phyloP scores from a whole-genome alignment of 208 protist species.

The Endotrypanum monterogeii region DNA sequence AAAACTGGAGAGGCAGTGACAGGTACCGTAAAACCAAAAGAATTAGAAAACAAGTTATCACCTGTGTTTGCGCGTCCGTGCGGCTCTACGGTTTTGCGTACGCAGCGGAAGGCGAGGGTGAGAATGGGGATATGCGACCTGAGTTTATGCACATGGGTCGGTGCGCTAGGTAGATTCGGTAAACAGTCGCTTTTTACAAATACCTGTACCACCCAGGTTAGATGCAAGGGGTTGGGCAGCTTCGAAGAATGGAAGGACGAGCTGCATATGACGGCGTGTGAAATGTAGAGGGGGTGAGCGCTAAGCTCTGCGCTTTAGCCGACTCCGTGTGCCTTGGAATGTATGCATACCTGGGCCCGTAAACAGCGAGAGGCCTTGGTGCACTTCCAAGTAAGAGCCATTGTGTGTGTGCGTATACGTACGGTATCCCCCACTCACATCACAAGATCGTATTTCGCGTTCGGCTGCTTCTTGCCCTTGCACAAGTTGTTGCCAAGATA shows the following conservation, averaged over 20 bases:
- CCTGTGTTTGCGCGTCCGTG: background rate
- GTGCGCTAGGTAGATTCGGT: background rate
- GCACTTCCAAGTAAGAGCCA: background rate
- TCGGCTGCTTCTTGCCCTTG: constrained; percentile 43
- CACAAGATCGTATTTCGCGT: constrained; percentile 29
- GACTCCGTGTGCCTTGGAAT: background rate
- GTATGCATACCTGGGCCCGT: background rate
- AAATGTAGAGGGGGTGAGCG: background rate
- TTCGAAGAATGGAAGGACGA: background rate
- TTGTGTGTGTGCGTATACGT: background rate
- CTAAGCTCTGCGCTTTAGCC: background rate
- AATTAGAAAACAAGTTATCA: background rate
- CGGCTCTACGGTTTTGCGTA: background rate
- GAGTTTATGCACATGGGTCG: background rate
- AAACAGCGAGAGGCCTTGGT: background rate
- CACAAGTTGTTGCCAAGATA: constrained; percentile 37
- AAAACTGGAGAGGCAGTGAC: no score
- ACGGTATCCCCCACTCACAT: constrained; percentile 10
- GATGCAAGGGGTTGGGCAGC: background rate
- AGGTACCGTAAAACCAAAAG: no score
- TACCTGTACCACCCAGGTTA: background rate
- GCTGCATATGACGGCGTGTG: background rate
- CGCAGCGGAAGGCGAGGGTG: background rate
- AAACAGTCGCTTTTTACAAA: background rate
- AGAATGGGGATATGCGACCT: background rate